Percentiles rank a stretch among this genome's conserved stretches.
Conservation (phyloP, 257 asterid genomes). For the Solanum medicagineum region DNA sequence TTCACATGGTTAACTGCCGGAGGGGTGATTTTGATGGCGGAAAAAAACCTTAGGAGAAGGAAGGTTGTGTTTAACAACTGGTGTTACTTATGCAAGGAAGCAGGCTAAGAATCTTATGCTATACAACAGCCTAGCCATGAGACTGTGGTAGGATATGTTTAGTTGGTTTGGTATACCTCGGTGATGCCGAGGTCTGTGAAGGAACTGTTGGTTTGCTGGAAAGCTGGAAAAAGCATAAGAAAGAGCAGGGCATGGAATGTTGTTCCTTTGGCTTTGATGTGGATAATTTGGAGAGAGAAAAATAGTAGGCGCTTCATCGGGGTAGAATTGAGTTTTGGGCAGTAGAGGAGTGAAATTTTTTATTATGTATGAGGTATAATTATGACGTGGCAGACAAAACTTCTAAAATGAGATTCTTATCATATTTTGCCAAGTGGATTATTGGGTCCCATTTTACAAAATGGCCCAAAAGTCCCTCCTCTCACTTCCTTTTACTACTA, state of each 20-base stretch:
- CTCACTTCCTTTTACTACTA: no score
- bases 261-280: neutral
- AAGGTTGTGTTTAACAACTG: neutral
- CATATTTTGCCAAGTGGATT: no score
- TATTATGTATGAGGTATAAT: no score
- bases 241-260: neutral
- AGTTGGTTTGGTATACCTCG: neutral
- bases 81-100: neutral
- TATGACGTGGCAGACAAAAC: no score
- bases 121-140: neutral
- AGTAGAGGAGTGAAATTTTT: neutral
- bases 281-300: neutral
- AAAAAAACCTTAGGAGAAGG: neutral
- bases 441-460: no score
- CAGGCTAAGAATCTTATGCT: neutral
- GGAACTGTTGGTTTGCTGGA: neutral
- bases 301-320: neutral
- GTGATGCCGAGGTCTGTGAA: neutral
- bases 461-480: no score
- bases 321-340: neutral
- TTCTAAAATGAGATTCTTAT: no score
- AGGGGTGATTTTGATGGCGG: neutral
- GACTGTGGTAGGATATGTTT: neutral
- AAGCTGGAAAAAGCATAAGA: neutral
- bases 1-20: neutral